Percentiles rank a stretch among this genome's conserved stretches.
phyloP scores from a whole-genome alignment of 164 flowering plant species.

The Echeveria elegans region DNA sequence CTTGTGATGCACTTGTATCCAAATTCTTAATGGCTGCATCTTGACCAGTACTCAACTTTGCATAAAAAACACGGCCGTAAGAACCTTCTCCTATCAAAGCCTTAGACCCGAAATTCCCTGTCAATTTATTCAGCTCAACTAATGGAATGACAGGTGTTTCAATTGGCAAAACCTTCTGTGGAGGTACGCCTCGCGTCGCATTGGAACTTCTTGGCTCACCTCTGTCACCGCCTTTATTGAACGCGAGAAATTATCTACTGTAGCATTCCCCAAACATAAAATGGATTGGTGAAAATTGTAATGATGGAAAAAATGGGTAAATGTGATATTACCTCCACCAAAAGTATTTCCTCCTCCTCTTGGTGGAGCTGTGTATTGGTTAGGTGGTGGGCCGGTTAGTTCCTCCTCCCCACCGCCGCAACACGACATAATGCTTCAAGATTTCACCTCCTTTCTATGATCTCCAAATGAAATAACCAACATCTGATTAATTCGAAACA shows the following conservation, averaged over 20 bases:
- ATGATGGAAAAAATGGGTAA: not conserved
- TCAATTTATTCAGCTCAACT: conserved; percentile 49
- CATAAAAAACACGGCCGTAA: conserved; percentile 67
- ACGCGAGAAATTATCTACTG: not conserved
- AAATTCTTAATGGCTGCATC: conserved; percentile 62
- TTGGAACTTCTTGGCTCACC: conserved; percentile 38
- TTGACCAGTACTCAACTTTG: conserved; percentile 37
- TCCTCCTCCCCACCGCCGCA: not conserved
- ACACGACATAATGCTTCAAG: not conserved
- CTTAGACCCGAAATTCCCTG: conserved; percentile 57
- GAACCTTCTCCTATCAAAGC: conserved; percentile 89
- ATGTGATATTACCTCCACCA: conserved; percentile 2
- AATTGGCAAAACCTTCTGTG: conserved; percentile 56
- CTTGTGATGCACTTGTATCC: conserved; percentile 47
- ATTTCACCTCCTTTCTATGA: not conserved
- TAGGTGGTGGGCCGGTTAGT: not conserved
- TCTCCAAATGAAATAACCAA: not conserved
- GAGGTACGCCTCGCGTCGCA: conserved; percentile 35
- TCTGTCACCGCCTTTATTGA: conserved; percentile 41
- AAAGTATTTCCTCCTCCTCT: conserved; percentile 7
- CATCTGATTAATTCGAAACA: not conserved
- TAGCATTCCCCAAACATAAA: not conserved
- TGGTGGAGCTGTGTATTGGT: conserved; percentile 5
- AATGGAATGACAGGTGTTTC: conserved; percentile 58
- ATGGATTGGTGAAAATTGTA: not conserved